Evolutionary conservation across 2,329 filamentous ascomycete species (phyloP).

Genomic region (Xylariaceae sp.): DNA sequence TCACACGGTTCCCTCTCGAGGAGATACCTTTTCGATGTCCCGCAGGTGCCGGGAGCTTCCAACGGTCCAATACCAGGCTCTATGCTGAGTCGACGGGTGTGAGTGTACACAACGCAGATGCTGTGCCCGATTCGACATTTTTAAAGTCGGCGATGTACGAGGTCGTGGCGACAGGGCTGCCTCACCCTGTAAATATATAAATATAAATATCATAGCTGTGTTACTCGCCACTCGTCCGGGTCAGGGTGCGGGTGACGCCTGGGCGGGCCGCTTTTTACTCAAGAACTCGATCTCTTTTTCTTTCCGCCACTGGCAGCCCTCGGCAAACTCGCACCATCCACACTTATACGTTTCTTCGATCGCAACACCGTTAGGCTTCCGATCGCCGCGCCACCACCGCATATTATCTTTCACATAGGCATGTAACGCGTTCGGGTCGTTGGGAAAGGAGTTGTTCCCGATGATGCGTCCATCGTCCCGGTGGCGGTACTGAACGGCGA

Average conservation of each 20-base stretch:
- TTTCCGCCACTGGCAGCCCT: slow-evolving; percentile 71
- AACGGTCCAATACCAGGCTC: too few species aligned
- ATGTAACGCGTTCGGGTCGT: slow-evolving; percentile 58
- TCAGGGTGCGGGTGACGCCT: not conserved
- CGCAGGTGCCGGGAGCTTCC: slow-evolving; percentile 25
- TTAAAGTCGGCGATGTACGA: too few species aligned
- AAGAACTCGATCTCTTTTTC: slow-evolving; percentile 56
- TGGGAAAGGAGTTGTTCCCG: slow-evolving; percentile 56
- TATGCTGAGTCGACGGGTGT: too few species aligned
- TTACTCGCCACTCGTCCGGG: not conserved
- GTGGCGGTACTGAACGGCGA: slow-evolving; percentile 50
- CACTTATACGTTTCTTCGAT: slow-evolving; percentile 89
- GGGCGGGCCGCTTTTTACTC: slow-evolving; percentile 15
- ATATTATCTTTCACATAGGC: slow-evolving; percentile 64
- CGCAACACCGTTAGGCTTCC: slow-evolving; percentile 66
- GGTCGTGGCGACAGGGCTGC: too few species aligned
- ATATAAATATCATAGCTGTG: not conserved
- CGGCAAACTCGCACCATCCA: slow-evolving; percentile 73
- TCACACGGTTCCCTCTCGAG: too few species aligned
- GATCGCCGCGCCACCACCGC: slow-evolving; percentile 80
- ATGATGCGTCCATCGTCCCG: slow-evolving; percentile 48
- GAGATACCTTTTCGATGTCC: too few species aligned
- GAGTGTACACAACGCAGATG: too few species aligned
- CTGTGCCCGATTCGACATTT: too few species aligned
- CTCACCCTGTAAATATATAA: too few species aligned